A percentile compares a stretch with the other conserved stretches of the same genome.
Conservation (phyloP, 306 rosid genomes). For the Ceratonia siliqua region DNA sequence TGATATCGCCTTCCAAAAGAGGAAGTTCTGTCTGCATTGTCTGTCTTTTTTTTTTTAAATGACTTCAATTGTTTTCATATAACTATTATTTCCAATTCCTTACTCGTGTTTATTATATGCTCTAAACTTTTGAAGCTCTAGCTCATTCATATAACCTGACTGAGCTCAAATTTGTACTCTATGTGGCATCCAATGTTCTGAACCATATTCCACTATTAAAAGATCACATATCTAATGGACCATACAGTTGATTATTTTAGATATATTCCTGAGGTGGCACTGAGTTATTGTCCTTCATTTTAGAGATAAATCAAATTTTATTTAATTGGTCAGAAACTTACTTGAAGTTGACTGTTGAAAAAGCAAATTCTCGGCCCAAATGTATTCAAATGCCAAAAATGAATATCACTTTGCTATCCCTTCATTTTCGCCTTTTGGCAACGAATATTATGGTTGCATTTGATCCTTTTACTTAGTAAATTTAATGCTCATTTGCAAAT, state of each 20-base stretch:
- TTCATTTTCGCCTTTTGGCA: not conserved
- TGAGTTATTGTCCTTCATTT: not conserved
- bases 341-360: not conserved
- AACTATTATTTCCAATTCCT: not conserved
- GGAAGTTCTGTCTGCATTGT: not conserved
- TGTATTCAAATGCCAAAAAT: not conserved
- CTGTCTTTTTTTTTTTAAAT: not conserved
- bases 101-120: not conserved
- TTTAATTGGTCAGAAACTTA: not conserved
- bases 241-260: not conserved
- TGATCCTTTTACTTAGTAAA: not conserved
- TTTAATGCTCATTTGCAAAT: slow-evolving; percentile 7
- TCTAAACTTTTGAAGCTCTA: not conserved
- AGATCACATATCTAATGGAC: not conserved
- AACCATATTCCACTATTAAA: not conserved
- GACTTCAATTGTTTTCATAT: not conserved
- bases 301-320: not conserved
- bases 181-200: not conserved
- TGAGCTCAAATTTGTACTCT: not conserved
- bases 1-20: not conserved
- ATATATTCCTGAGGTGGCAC: not conserved
- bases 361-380: not conserved
- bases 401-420: not conserved
- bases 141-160: not conserved
- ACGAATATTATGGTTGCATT: not conserved